Base-by-base conservation (phyloP, 768 basidiomycete species). In the Rhizopogon vesiculosus region DNA sequence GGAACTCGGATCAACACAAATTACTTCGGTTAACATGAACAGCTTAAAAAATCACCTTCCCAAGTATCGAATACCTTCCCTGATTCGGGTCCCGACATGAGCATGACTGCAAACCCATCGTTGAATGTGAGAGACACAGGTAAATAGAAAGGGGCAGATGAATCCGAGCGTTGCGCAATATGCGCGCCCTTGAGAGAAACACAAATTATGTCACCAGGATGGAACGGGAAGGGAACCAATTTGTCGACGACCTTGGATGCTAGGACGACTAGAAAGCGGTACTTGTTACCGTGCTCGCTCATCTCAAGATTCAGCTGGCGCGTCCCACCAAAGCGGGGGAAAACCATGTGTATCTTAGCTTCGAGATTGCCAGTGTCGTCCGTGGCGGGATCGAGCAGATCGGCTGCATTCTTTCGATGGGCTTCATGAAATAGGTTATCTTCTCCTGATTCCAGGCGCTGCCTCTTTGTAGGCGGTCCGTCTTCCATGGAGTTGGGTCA, bases 181-280 rank as follows among this genome's bases (percentile, higher is more conserved):
- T 55, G 57, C 25, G 70, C 70, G 2, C 80, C 81, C 55, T 72
- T 76, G 18, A 85, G 72, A 16, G 78, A 72, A n/a, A 86, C 51
- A n/a, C 65, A 65, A 25, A 86, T 60, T 41, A 68, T 67, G 54
- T 82, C 78, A 3, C 69, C 66, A 6, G 77, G 66, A 39, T 71
- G 66, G 55, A 83, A 72, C 35, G 69, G 51, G 8, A 85, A 65
- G 22, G 68, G 60, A 8, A 64, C 51, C 43, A 78, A 69, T 57
- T 70, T 66, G 1, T 69, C 56, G 25, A 66, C 55, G 42, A 66
- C 72, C 22, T 51, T 53, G 44, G 74, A 72, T 3, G 69, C 61
- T 18, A 82, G 64, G 46, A 69, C 62, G 41, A 78, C 71, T 28
- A 77, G 74, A 56, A 80, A 74, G 42, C 68, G 68, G 56, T 68